A percentile compares a stretch with the other conserved stretches of the same genome.
phyloP scores from a whole-genome alignment of 768 basidiomycete species.

The Tylopilus intermedius region DNA sequence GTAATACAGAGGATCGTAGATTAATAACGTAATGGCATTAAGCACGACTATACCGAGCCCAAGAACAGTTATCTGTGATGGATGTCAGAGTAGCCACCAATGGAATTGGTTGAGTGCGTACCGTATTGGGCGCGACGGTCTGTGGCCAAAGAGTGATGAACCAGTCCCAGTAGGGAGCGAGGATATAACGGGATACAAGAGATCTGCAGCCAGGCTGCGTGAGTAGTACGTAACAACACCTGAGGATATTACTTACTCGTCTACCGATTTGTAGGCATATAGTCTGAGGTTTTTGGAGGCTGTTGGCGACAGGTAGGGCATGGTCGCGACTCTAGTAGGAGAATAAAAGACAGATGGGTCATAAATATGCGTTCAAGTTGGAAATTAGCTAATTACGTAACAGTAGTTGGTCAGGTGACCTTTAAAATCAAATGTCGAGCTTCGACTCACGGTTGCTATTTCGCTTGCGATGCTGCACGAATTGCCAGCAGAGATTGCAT shows the following conservation, averaged over 20 bases:
- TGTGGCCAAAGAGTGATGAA: slow-evolving; percentile 85
- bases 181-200: slow-evolving; percentile 64
- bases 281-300: slow-evolving; percentile 72
- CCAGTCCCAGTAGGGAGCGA: slow-evolving; percentile 89
- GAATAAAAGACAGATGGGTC: not conserved
- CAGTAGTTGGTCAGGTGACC: slow-evolving; percentile 6
- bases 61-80: slow-evolving; percentile 76
- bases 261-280: slow-evolving; percentile 77
- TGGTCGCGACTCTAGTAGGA: slow-evolving; percentile 25
- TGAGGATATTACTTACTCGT: slow-evolving; percentile 47
- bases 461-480: slow-evolving; percentile 32
- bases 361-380: too few relatives aligned
- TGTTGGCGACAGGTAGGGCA: slow-evolving; percentile 61
- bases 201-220: slow-evolving; percentile 46
- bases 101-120: slow-evolving; percentile 34
- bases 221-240: too few relatives aligned
- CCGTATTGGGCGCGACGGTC: slow-evolving; percentile 84
- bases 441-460: not conserved
- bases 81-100: not conserved
- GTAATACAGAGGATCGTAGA: slow-evolving; percentile 77
- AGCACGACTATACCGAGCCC: slow-evolving; percentile 77
- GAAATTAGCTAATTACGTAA: too few relatives aligned
- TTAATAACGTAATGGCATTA: slow-evolving; percentile 80
- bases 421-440: not conserved
- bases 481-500: slow-evolving; percentile 56